Conservation (phyloP, 2,329 filamentous ascomycete species). For the Fusarium napiforme region DNA sequence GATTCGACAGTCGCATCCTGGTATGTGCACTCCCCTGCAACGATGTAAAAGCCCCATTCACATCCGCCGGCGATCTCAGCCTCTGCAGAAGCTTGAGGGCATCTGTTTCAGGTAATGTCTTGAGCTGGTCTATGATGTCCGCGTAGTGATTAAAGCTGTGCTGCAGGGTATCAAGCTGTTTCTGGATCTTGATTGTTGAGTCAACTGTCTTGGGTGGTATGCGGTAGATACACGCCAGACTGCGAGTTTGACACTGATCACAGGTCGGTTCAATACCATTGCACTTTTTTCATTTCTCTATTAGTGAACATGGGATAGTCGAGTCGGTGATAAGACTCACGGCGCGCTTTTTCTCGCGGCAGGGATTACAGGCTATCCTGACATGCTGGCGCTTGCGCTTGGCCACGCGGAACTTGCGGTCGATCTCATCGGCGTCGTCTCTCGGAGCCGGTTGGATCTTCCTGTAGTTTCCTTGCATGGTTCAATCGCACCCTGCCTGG, state of each 20-base stretch:
- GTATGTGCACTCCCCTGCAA: not conserved
- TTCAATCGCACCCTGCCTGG: not conserved
- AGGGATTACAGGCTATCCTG: conserved; percentile 19
- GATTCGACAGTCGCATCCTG: not conserved
- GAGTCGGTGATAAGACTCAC: not conserved
- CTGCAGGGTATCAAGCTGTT: conserved; percentile 10
- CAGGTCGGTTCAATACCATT: conserved; percentile 7
- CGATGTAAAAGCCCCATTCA: not conserved
- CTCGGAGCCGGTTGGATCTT: conserved; percentile 6
- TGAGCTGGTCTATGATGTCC: not conserved
- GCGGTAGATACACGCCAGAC: not conserved
- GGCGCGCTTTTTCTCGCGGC: conserved; percentile 12
- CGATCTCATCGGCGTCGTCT: not conserved
- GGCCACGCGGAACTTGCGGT: not conserved
- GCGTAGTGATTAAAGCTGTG: not conserved
- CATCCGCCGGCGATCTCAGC: not conserved
- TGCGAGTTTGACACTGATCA: conserved; percentile 8
- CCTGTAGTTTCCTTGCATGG: conserved; percentile 4
- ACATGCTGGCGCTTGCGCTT: conserved; percentile 9
- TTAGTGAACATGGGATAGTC: not conserved
- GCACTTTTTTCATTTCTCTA: not conserved
- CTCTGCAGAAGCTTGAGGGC: not conserved
- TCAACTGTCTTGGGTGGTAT: conserved; percentile 9
- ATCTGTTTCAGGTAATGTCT: not conserved
- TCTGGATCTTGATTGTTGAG: conserved; percentile 4